Conservation (phyloP, 805 yeast genomes). For the Pichia rugopelliculosa region DNA sequence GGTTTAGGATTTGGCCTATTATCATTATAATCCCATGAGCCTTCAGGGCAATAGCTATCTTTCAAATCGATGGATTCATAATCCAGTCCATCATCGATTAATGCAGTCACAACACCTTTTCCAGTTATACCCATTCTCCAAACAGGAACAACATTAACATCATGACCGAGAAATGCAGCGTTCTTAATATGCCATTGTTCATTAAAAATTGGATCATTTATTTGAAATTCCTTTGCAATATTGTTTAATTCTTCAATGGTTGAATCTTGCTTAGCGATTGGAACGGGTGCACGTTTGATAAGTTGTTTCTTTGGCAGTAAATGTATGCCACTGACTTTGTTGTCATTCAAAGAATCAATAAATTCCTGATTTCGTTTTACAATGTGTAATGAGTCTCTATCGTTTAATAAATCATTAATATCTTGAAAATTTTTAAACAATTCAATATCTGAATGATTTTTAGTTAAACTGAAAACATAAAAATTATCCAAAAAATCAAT, state of each 20-base stretch:
- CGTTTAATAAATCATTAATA: slow-evolving; percentile 11
- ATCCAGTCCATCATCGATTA: slow-evolving; percentile 93
- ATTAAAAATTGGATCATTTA: slow-evolving; percentile 75
- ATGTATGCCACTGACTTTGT: slow-evolving; percentile 43
- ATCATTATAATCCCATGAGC: slow-evolving; percentile 92
- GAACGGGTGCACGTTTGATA: slow-evolving; percentile 53
- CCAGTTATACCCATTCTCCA: slow-evolving; percentile 86
- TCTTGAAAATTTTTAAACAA: slow-evolving; percentile 32
- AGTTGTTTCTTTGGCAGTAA: slow-evolving; percentile 46
- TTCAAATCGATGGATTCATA: slow-evolving; percentile 66
- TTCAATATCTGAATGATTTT: slow-evolving; percentile 28
- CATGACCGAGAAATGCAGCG: slow-evolving; percentile 65
- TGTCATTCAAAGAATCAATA: slow-evolving; percentile 23
- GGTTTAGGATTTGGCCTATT: slow-evolving; percentile 74
- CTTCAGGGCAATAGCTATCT: slow-evolving; percentile 61
- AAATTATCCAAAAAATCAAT: slow-evolving; percentile 55
- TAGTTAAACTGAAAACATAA: slow-evolving; percentile 56
- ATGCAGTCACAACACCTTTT: slow-evolving; percentile 71
- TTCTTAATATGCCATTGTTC: slow-evolving; percentile 93
- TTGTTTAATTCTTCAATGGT: slow-evolving; percentile 39
- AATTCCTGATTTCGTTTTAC: slow-evolving; percentile 11
- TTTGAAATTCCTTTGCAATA: slow-evolving; percentile 47
- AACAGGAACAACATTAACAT: slow-evolving; percentile 76
- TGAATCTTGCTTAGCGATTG: slow-evolving; percentile 40
- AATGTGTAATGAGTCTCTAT: neutral